These are phyloP conservation scores for Stephanodiscus minutulus DNA, from an alignment of 108 stramenopile genomes.

Conservation along the genomic window DNA sequence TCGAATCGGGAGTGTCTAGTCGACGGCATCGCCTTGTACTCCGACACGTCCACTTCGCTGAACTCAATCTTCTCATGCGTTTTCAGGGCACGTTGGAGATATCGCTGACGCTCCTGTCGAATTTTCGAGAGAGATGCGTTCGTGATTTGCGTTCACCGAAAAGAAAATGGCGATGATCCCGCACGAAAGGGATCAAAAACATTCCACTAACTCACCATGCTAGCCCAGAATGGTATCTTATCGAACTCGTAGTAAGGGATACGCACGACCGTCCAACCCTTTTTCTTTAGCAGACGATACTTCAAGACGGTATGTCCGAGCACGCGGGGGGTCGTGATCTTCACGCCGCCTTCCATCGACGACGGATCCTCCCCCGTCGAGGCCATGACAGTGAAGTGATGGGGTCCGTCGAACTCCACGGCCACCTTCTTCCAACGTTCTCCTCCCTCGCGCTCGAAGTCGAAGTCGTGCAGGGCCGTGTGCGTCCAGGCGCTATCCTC, in stretches of 20 bases:
- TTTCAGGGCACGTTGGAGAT: constrained; percentile 83
- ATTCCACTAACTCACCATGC: constrained; percentile 59
- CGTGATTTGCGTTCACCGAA: not conserved
- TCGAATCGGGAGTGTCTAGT: constrained; percentile 77
- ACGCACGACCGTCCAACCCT: constrained; percentile 85
- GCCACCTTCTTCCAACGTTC: constrained; percentile 57
- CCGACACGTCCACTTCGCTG: constrained; percentile 79
- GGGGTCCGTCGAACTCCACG: constrained; percentile 90
- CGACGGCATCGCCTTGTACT: constrained; percentile 70
- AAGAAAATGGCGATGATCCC: not conserved
- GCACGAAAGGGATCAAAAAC: not conserved
- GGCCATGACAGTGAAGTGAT: constrained; percentile 74
- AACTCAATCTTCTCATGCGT: constrained; percentile 81
- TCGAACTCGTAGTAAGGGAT: constrained; percentile 91
- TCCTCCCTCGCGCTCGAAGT: constrained; percentile 26
- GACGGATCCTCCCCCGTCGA: constrained; percentile 31
- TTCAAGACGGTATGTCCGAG: constrained; percentile 87
- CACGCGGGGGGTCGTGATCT: constrained; percentile 57
- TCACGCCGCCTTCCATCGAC: constrained; percentile 29
- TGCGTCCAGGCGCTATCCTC: constrained; percentile 71
- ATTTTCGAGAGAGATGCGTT: not conserved
- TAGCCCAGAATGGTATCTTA: constrained; percentile 88
- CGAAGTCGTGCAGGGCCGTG: constrained; percentile 48
- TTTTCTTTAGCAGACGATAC: constrained; percentile 79
- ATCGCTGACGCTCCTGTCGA: constrained; percentile 74